These are phyloP conservation scores for Mucor sp. DNA, from an alignment of 371 early-diverging fungal species.

Conservation along the genomic window DNA sequence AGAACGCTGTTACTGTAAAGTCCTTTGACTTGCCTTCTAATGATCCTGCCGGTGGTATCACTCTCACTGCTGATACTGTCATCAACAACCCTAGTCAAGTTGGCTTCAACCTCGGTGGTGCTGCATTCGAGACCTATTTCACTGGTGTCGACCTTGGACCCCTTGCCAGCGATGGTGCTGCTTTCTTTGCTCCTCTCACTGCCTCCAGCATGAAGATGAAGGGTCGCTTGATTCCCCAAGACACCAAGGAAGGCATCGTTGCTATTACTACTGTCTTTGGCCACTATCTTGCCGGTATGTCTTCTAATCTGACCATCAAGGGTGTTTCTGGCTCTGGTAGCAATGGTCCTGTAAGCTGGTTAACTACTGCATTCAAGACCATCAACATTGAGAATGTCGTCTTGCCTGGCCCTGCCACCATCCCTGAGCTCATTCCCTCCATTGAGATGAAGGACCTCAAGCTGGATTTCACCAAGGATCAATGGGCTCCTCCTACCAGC, in stretches of 20 bases:
- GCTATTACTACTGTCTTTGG: conserved; percentile 57
- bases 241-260: conserved; percentile 44
- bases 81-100: conserved; percentile 59
- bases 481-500: conserved; percentile 49
- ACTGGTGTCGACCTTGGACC: conserved; percentile 36
- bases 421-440: conserved; percentile 42
- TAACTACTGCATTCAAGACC: conserved; percentile 54
- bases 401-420: conserved; percentile 42
- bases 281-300: conserved; percentile 47
- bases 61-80: conserved; percentile 49
- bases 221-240: conserved; percentile 57
- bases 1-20: conserved; percentile 53
- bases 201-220: conserved; percentile 42
- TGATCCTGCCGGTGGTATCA: conserved; percentile 60
- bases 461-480: conserved; percentile 55
- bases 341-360: conserved; percentile 56
- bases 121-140: conserved; percentile 33
- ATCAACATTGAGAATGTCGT: conserved; percentile 51
- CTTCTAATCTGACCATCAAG: conserved; percentile 41
- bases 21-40: conserved; percentile 60
- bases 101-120: conserved; percentile 50
- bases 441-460: conserved; percentile 51
- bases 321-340: conserved; percentile 56
- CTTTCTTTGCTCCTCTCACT: conserved; percentile 38
- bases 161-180: conserved; percentile 38